Conservation (phyloP, 2,329 filamentous ascomycete genomes). For the Plectosphaerella sp. region DNA sequence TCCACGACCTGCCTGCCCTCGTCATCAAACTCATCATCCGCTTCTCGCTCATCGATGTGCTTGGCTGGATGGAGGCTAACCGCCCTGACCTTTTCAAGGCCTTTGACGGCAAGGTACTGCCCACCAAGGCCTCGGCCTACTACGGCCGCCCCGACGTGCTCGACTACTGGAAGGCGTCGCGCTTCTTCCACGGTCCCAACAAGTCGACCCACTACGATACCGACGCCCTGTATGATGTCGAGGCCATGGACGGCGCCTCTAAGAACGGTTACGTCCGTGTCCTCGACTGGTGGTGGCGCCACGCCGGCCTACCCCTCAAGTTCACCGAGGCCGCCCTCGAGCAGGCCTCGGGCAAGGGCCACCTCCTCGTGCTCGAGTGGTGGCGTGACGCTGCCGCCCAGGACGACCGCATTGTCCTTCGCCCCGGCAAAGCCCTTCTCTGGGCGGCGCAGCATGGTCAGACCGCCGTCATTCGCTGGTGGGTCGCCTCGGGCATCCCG, state of each 20-base stretch:
- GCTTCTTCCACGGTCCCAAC: conserved; percentile 66
- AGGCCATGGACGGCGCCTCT: conserved; percentile 84
- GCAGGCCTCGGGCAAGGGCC: conserved; percentile 78
- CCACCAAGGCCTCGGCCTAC: conserved; percentile 81
- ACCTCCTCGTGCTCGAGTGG: conserved; percentile 86
- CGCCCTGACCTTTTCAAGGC: conserved; percentile 74
- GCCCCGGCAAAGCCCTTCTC: conserved; percentile 79
- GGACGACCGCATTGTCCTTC: conserved; percentile 57
- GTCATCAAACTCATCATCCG: conserved; percentile 88
- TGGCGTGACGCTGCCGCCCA: conserved; percentile 71
- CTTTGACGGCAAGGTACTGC: conserved; percentile 79
- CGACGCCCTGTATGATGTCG: conserved; percentile 57
- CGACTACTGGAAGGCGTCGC: conserved; percentile 85
- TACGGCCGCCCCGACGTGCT: conserved; percentile 82
- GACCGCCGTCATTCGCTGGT: conserved; percentile 76
- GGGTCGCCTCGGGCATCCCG: conserved; percentile 76
- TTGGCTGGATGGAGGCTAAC: conserved; percentile 62
- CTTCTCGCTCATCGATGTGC: conserved; percentile 76
- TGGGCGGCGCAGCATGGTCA: conserved; percentile 81
- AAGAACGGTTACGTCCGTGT: conserved; percentile 80
- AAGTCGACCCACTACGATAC: neutral
- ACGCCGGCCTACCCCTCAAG: conserved; percentile 69
- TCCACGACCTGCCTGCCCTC: conserved; percentile 68
- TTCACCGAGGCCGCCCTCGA: conserved; percentile 87
- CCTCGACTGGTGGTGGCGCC: conserved; percentile 87